Evolutionary conservation across 1,284 basidiomycete species (phyloP).

Genomic region (Moesziomyces sp.): DNA sequence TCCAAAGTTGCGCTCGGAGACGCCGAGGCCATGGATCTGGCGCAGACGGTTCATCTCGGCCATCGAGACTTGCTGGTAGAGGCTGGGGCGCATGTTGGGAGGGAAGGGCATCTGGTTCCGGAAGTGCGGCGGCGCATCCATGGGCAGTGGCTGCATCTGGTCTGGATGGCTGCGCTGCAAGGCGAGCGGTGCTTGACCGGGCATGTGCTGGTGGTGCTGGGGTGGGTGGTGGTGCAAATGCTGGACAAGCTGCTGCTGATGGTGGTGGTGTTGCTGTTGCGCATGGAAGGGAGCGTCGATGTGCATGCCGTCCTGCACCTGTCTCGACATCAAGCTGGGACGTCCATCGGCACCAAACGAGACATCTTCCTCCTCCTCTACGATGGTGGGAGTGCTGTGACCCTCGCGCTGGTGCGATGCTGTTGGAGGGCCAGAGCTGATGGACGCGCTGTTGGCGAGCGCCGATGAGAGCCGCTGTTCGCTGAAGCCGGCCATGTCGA

Average conservation of each 20-base stretch:
- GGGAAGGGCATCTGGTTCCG: conserved; percentile 40
- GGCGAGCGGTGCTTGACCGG: conserved; percentile 19
- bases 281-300: conserved; percentile 22
- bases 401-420: conserved; percentile 37
- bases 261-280: conserved; percentile 25
- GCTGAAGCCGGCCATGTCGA: conserved; percentile 48
- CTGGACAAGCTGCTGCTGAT: conserved; percentile 11
- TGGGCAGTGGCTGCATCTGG: conserved; percentile 22
- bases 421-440: conserved; percentile 28
- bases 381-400: conserved; percentile 58
- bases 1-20: conserved; percentile 38
- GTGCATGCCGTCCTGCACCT: conserved; percentile 13
- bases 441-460: conserved; percentile 49
- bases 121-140: conserved; percentile 23
- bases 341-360: conserved; percentile 8
- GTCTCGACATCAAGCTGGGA: conserved; percentile 8
- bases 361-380: conserved; percentile 58
- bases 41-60: conserved; percentile 43
- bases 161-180: conserved; percentile 28
- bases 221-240: conserved; percentile 12
- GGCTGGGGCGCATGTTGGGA: conserved; percentile 46
- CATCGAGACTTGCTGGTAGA: conserved; percentile 56
- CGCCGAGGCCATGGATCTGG: conserved; percentile 31
- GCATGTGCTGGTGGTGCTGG: conserved; percentile 12
- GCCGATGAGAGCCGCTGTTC: conserved; percentile 54